Evolutionary conservation across 2,329 filamentous ascomycete species (phyloP), one percentile per base, ranked within the genome.

Genomic region (Aureobasidium sp.): DNA sequence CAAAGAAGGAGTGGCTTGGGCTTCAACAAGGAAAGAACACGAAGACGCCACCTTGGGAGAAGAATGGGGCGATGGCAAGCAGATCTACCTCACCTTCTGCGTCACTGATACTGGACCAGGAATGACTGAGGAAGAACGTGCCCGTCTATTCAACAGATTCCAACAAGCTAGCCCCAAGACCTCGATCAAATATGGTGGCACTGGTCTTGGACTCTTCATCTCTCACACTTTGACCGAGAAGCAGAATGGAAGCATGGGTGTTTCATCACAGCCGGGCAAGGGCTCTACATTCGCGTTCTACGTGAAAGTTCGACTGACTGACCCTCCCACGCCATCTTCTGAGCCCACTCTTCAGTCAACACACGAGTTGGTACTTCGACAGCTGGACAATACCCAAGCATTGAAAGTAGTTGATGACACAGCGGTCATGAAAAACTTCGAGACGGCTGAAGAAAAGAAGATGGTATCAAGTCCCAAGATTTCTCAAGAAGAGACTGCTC

Each of bases 171-270:
- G 81, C 24, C 82, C 84, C 2, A 82, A 6, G 63, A 88, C 85
- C 0, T 85, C 87, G 65, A 81, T 86, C 41, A 82, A 87, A 64
- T 87, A 89, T 66, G 87, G 87, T 20, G 87, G 87, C 0, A 86
- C 83, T 0, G 87, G 87, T 0, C 77, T 90, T 0, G 87, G 87
- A 0, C 76, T 90, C 0, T 89, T 88, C 69, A 89, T 90, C 61
- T 87, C 83, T 51, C 79, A 85, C 20, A 79, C 85, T 41, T 78
- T 90, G 12, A 85, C 85, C 1, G 86, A 89, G 68, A 77, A 89
- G 44, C 86, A 89, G 65, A 85, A 86, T 20, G 87, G 87, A 1
- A 81, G 84, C 50, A 88, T 90, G 39, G 87, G 87, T 1, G 84
- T 89, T 6, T 76, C 78, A 1, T 87, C 85, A 0, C 70, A 78